phyloP scores from a whole-genome alignment of 768 basidiomycete genomes.

The Pleurotus cornucopiae region DNA sequence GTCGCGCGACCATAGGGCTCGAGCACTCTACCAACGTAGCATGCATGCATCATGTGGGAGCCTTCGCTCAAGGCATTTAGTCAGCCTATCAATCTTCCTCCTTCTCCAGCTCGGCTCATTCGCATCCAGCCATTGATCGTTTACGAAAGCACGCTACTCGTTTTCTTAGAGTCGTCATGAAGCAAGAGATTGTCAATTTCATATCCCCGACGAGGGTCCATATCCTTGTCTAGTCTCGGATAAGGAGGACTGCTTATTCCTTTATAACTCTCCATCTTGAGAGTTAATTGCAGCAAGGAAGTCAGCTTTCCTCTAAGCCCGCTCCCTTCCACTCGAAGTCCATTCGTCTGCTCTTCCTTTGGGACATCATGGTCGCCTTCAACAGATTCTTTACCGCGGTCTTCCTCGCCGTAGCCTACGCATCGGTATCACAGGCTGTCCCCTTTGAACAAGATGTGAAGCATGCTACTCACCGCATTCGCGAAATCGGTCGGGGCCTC shows the following conservation, averaged over 20 bases:
- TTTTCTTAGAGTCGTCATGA: background rate
- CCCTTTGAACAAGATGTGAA: slow-evolving; percentile 22
- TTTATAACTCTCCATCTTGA: background rate
- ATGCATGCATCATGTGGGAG: too few species aligned
- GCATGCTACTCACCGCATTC: slow-evolving; percentile 27
- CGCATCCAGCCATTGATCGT: too few species aligned
- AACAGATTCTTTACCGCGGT: slow-evolving; percentile 26
- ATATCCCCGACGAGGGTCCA: background rate
- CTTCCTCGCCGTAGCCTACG: slow-evolving; percentile 23
- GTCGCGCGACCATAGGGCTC: too few species aligned
- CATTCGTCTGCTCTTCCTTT: background rate
- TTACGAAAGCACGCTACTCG: too few species aligned
- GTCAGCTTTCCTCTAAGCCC: background rate
- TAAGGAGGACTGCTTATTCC: background rate
- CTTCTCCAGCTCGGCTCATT: too few species aligned
- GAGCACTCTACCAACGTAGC: too few species aligned
- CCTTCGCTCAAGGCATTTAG: too few species aligned
- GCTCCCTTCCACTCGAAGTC: background rate
- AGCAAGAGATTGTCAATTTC: background rate
- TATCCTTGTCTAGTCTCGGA: background rate
- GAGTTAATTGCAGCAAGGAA: background rate
- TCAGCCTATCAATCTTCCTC: too few species aligned
- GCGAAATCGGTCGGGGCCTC: slow-evolving; percentile 23
- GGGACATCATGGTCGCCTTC: background rate
- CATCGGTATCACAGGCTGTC: slow-evolving; percentile 20